Evolutionary conservation across 768 basidiomycete species (phyloP).

Genomic region (Suillus paluster): DNA sequence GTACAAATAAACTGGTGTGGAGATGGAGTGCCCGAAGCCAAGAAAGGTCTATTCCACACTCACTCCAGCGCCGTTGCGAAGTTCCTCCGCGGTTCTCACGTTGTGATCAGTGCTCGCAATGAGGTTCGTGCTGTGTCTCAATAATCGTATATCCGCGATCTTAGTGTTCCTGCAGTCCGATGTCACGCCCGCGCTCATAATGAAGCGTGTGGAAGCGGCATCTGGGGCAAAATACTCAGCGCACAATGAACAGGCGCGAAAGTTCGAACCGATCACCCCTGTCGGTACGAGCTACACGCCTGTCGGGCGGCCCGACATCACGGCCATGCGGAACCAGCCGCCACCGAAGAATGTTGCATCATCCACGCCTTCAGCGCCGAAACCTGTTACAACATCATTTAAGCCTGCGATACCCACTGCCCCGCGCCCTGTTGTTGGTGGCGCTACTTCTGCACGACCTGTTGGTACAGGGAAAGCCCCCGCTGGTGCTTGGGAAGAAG

Average conservation of each 20-base stretch:
- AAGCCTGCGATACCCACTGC: conserved; percentile 44
- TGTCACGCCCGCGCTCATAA: conserved; percentile 78
- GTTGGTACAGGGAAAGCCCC: conserved; percentile 46
- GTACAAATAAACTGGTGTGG: conserved; percentile 98
- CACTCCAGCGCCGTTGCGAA: conserved; percentile 81
- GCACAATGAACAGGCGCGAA: conserved; percentile 77
- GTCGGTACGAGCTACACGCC: conserved; percentile 80
- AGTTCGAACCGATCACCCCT: conserved; percentile 79
- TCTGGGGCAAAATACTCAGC: conserved; percentile 90
- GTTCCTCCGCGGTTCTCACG: conserved; percentile 84
- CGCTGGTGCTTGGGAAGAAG: conserved; percentile 65
- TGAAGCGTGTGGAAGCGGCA: conserved; percentile 84
- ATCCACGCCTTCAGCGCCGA: conserved; percentile 15
- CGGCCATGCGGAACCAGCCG: conserved; percentile 54
- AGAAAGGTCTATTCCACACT: conserved; percentile 92
- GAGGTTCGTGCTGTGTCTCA: conserved; percentile 54
- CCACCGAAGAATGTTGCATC: conserved; percentile 34
- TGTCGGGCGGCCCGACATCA: conserved; percentile 74
- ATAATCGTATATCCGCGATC: conserved; percentile 1
- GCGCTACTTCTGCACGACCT: conserved; percentile 46
- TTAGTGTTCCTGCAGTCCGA: conserved; percentile 57
- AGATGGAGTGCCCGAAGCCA: conserved; percentile 90
- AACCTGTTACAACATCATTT: conserved; percentile 1
- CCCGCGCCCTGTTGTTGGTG: conserved; percentile 53
- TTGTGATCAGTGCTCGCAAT: conserved; percentile 84